Percentiles rank a stretch among this genome's conserved stretches.
phyloP scores from a whole-genome alignment of 2,329 filamentous ascomycete species.

The Clonostachys rhizophaga region DNA sequence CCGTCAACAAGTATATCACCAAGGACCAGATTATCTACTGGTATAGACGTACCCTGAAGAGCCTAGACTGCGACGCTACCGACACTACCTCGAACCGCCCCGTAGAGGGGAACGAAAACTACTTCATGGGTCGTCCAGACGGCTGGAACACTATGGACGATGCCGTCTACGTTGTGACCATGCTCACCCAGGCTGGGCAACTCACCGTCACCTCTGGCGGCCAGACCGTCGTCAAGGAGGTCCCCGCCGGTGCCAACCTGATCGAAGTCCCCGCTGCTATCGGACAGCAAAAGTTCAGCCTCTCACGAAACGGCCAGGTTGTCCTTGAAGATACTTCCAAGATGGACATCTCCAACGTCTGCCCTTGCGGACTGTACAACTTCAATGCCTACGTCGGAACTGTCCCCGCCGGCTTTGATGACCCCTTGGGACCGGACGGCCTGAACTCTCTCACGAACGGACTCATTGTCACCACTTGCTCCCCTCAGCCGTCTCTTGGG shows the following conservation, averaged over 20 bases:
- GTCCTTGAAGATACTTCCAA: slow-evolving; percentile 40
- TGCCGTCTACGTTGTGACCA: slow-evolving; percentile 43
- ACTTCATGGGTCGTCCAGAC: slow-evolving; percentile 44
- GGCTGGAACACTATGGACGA: slow-evolving; percentile 44
- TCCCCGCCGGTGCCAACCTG: slow-evolving; percentile 37
- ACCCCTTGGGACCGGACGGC: slow-evolving; percentile 26
- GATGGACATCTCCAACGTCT: slow-evolving; percentile 42
- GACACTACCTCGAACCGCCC: slow-evolving; percentile 40
- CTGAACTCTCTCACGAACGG: slow-evolving; percentile 15
- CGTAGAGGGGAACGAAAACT: slow-evolving; percentile 41
- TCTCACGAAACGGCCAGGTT: slow-evolving; percentile 30
- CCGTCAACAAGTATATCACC: slow-evolving; percentile 32
- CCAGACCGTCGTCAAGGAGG: slow-evolving; percentile 34
- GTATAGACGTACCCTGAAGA: slow-evolving; percentile 44
- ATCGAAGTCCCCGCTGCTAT: slow-evolving; percentile 39
- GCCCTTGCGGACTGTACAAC: slow-evolving; percentile 50
- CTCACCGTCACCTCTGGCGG: slow-evolving; percentile 39
- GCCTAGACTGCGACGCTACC: slow-evolving; percentile 42
- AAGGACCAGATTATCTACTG: slow-evolving; percentile 49
- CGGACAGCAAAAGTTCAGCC: slow-evolving; percentile 38
- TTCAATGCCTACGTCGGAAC: slow-evolving; percentile 51
- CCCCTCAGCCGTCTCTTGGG: too few relatives aligned
- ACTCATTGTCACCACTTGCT: slow-evolving; percentile 19
- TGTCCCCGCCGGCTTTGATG: slow-evolving; percentile 28
- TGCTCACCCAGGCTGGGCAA: slow-evolving; percentile 37